Conservation (phyloP, 2,329 filamentous ascomycete genomes). For the Fusarium chlamydosporum region DNA sequence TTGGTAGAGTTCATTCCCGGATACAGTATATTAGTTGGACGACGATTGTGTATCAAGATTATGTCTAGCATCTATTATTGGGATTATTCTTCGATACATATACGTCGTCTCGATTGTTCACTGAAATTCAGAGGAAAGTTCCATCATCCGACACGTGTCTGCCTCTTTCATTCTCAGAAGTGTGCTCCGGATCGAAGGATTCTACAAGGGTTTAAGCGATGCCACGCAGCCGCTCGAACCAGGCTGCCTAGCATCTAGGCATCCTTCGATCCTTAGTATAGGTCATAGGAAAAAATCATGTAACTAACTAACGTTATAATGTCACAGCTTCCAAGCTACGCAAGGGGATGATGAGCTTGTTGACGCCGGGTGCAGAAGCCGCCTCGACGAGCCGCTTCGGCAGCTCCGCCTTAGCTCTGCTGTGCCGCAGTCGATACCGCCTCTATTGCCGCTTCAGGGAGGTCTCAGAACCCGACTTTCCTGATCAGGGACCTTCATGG, state of each 20-base stretch:
- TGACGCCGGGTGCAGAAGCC: constrained; percentile 2
- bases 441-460: constrained; percentile 13
- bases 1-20: constrained; percentile 7
- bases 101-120: background rate
- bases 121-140: constrained; percentile 6
- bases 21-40: background rate
- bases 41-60: background rate
- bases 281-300: background rate
- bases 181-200: constrained; percentile 10
- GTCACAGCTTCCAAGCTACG: constrained; percentile 4
- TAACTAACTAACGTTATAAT: background rate
- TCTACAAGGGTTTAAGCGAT: constrained; percentile 5
- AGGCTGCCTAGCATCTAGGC: constrained; percentile 1
- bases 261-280: background rate
- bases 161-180: constrained; percentile 7
- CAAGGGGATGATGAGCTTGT: constrained; percentile 1
- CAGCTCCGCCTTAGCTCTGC: constrained; percentile 9
- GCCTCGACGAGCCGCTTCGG: constrained; percentile 8
- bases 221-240: constrained; percentile 5
- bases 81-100: constrained; percentile 14
- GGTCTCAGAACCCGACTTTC: constrained; percentile 7
- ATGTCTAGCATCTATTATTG: constrained; percentile 1
- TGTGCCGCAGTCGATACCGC: constrained; percentile 12
- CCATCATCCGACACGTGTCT: constrained; percentile 14
- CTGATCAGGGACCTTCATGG: constrained; percentile 4